Percentiles rank a stretch among this genome's conserved stretches.
Evolutionary conservation across 257 asterid species (phyloP).

Genomic region (Verbascum thapsus): DNA sequence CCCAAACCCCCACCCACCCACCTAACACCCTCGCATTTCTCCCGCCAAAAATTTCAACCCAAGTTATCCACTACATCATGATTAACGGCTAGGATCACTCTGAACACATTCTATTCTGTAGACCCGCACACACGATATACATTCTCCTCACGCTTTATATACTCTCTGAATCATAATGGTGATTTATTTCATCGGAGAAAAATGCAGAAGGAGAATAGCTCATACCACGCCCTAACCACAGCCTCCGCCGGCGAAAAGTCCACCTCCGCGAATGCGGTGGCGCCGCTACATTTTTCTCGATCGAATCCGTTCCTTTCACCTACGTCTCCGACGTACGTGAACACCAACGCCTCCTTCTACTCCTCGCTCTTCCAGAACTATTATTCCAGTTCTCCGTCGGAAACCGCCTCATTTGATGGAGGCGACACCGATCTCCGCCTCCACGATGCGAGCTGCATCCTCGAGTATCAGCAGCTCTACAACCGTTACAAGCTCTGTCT

Average conservation of each 20-base stretch:
- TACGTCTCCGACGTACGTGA: slow-evolving; percentile 43
- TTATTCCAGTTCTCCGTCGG: slow-evolving; percentile 48
- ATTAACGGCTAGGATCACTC: slow-evolving; percentile 24
- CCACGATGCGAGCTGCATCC: slow-evolving; percentile 47
- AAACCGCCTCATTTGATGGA: slow-evolving; percentile 48
- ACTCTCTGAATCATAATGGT: not conserved
- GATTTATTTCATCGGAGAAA: not conserved
- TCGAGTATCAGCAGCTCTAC: slow-evolving; percentile 81
- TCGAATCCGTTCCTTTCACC: slow-evolving; percentile 54
- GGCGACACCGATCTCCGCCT: slow-evolving; percentile 47
- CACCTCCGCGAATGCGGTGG: slow-evolving; percentile 29
- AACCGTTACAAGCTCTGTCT: slow-evolving; percentile 60
- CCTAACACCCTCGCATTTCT: slow-evolving; percentile 22
- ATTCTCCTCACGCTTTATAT: slow-evolving; percentile 29
- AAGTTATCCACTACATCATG: not conserved
- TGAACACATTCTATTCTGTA: not conserved
- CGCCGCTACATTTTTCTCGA: slow-evolving; percentile 34
- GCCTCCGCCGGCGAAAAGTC: slow-evolving; percentile 34
- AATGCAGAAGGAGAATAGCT: slow-evolving; percentile 48
- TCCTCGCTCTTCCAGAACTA: slow-evolving; percentile 51
- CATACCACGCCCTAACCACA: slow-evolving; percentile 28
- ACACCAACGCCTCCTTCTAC: slow-evolving; percentile 46
- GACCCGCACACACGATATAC: slow-evolving; percentile 28
- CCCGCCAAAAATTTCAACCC: slow-evolving; percentile 38
- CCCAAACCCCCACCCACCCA: slow-evolving; percentile 14